These are phyloP conservation scores for Nematocida homosporus DNA, from an alignment of 371 early-diverging fungal species.

Conservation along the genomic window DNA sequence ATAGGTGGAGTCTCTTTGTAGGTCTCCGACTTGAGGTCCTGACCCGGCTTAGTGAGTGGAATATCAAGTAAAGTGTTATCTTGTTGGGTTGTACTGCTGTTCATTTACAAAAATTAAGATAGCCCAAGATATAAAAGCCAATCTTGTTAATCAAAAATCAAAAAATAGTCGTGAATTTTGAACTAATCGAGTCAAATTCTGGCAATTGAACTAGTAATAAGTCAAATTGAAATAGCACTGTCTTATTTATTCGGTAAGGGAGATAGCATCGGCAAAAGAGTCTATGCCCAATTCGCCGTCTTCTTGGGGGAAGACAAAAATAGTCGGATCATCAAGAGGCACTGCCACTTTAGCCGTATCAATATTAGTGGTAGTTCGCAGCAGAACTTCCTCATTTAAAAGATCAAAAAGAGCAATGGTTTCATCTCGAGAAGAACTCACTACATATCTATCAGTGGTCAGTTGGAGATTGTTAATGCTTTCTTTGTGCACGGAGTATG, in stretches of 20 bases:
- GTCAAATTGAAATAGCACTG: neutral
- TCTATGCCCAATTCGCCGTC: constrained; percentile 30
- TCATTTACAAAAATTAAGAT: too few species aligned
- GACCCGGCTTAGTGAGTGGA: too few species aligned
- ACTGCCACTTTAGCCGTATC: constrained; percentile 5
- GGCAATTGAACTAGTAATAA: too few species aligned
- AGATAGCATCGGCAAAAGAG: constrained; percentile 33
- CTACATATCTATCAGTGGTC: constrained; percentile 20
- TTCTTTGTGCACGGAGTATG: neutral
- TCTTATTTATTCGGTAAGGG: constrained; percentile 22
- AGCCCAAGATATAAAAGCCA: too few species aligned
- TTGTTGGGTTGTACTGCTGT: too few species aligned
- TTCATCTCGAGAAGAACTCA: constrained; percentile 20
- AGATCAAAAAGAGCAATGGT: constrained; percentile 22
- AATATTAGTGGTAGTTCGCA: constrained; percentile 7
- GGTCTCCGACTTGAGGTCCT: too few species aligned
- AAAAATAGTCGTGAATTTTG: too few species aligned
- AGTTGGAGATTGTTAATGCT: constrained; percentile 10
- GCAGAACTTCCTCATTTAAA: constrained; percentile 16
- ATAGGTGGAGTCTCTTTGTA: too few species aligned
- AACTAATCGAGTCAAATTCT: too few species aligned
- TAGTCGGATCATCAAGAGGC: neutral
- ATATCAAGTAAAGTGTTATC: too few species aligned
- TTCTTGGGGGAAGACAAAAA: constrained; percentile 18
- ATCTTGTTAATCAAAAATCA: too few species aligned